Conservation (phyloP, 441 rosid species). For the Manihot esculenta region DNA sequence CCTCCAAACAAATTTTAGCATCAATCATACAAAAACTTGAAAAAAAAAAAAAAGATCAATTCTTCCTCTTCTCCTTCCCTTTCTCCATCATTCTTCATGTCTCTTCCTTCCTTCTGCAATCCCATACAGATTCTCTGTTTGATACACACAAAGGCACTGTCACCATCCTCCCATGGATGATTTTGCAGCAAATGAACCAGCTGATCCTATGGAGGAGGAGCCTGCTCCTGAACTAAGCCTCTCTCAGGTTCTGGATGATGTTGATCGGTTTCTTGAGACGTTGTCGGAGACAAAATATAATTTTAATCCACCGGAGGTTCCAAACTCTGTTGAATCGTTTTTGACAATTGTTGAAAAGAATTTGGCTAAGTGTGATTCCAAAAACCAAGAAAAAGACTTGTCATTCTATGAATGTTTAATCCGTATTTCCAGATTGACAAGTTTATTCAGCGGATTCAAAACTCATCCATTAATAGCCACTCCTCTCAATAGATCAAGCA, state of each 20-base stretch:
- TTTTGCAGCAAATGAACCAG: neutral
- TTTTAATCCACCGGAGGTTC: conserved; percentile 32
- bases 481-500: conserved; percentile 38
- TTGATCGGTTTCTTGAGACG: conserved; percentile 40
- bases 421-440: conserved; percentile 40
- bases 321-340: conserved; percentile 40
- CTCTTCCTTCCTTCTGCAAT: neutral
- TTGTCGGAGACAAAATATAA: conserved; percentile 18
- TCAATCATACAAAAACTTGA: neutral
- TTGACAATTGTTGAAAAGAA: conserved; percentile 39
- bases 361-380: conserved; percentile 35
- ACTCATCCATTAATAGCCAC: conserved; percentile 25
- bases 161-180: conserved; percentile 1
- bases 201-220: neutral
- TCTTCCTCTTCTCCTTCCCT: neutral
- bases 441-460: conserved; percentile 30
- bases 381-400: conserved; percentile 38
- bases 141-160: conserved; percentile 23
- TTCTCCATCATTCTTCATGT: too few relatives aligned
- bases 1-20: conserved; percentile 20
- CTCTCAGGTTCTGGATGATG: conserved; percentile 40
- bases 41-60: neutral
- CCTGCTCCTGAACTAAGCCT: conserved; percentile 7
- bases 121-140: neutral
- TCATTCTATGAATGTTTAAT: conserved; percentile 41